Conservation (phyloP, 805 yeast genomes). For the Saccharomycopsis sp. region DNA sequence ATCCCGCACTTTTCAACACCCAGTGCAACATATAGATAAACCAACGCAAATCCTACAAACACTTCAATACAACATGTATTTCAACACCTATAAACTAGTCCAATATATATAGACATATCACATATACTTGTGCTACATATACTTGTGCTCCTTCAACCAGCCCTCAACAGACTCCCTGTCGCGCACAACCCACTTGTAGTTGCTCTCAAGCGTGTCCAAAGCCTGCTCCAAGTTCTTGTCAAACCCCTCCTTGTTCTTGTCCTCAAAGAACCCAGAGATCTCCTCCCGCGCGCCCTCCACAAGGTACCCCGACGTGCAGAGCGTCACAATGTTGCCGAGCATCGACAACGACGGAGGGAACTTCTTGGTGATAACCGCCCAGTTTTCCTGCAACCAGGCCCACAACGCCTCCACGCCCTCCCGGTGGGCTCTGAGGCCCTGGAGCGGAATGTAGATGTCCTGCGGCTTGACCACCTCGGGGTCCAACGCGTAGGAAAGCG, state of each 20-base stretch:
- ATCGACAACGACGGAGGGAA: slow-evolving; percentile 79
- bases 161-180: slow-evolving; percentile 41
- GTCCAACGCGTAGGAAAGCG: slow-evolving; percentile 49
- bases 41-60: too few species aligned
- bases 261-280: slow-evolving; percentile 44
- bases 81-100: too few species aligned
- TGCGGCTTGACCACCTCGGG: slow-evolving; percentile 55
- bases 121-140: too few species aligned
- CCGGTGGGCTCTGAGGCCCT: slow-evolving; percentile 56
- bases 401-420: slow-evolving; percentile 66
- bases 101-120: too few species aligned
- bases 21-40: too few species aligned
- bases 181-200: slow-evolving; percentile 52
- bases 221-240: slow-evolving; percentile 60
- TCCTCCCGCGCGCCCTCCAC: slow-evolving; percentile 44
- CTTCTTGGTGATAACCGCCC: slow-evolving; percentile 58
- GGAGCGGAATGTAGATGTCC: slow-evolving; percentile 73
- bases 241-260: slow-evolving; percentile 53
- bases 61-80: too few species aligned
- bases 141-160: slow-evolving; percentile 41
- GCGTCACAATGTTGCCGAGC: slow-evolving; percentile 66
- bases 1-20: too few species aligned
- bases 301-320: slow-evolving; percentile 57
- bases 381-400: slow-evolving; percentile 65
- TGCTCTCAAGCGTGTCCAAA: slow-evolving; percentile 52